Evolutionary conservation across 129 eudicot genomes (phyloP).

Genomic region (Heracleum sosnowskyi): DNA sequence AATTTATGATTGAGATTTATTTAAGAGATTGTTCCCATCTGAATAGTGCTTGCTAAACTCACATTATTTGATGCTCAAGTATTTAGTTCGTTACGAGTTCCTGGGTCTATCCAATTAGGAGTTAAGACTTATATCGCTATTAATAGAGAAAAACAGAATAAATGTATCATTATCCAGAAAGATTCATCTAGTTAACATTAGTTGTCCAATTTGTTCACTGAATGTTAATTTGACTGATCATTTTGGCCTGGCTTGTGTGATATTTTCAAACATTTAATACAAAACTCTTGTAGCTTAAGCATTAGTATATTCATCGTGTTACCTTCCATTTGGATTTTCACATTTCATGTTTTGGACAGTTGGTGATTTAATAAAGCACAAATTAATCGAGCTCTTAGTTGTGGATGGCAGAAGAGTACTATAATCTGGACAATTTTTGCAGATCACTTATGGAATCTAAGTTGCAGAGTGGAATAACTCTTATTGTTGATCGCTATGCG

Average conservation of each 20-base stretch:
- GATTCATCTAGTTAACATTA: not conserved
- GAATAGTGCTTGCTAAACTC: not conserved
- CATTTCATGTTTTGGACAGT: not conserved
- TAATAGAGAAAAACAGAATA: not conserved
- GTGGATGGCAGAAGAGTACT: not conserved
- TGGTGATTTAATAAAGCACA: not conserved
- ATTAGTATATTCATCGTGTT: not conserved
- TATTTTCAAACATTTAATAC: not conserved
- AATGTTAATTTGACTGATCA: not conserved
- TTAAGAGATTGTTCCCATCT: not conserved
- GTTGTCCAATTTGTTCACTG: not conserved
- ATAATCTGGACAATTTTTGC: constrained; percentile 12
- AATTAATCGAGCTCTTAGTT: not conserved
- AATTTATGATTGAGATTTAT: not conserved
- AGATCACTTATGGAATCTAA: constrained; percentile 83
- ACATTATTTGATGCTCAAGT: not conserved
- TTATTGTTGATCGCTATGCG: constrained; percentile 72
- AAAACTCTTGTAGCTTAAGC: not conserved
- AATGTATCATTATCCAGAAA: not conserved
- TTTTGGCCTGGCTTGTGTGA: not conserved
- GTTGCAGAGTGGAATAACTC: constrained; percentile 69
- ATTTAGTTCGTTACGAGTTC: not conserved
- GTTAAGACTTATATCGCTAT: not conserved
- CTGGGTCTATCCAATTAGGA: not conserved
- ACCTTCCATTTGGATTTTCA: not conserved